These are phyloP conservation scores for Escovopsis sp. DNA, from an alignment of 2,329 filamentous ascomycete species.

Conservation along the genomic window DNA sequence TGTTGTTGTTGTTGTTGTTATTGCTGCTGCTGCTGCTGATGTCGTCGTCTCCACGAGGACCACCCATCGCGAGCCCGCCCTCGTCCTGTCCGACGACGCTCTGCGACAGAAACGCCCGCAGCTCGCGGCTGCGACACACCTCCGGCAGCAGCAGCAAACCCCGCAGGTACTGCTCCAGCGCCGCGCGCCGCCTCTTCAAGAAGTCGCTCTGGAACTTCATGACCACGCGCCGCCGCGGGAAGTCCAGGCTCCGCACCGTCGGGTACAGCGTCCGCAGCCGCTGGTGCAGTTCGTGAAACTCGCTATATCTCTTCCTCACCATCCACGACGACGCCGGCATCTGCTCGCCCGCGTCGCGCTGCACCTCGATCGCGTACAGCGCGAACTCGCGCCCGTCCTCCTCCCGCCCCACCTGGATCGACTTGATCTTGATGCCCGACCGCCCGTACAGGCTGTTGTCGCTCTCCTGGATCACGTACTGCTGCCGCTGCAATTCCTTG, in stretches of 20 bases:
- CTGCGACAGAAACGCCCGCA: constrained; percentile 84
- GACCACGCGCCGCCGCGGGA: constrained; percentile 79
- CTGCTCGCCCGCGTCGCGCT: constrained; percentile 77
- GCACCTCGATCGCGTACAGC: constrained; percentile 84
- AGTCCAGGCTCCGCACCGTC: constrained; percentile 78
- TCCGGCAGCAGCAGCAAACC: constrained; percentile 76
- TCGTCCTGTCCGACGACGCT: constrained; percentile 57
- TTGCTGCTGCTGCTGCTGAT: too few relatives aligned
- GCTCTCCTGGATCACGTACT: constrained; percentile 94
- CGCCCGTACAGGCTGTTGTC: constrained; percentile 94
- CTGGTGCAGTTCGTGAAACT: constrained; percentile 92
- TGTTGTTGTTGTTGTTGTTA: too few relatives aligned
- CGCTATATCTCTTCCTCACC: constrained; percentile 84
- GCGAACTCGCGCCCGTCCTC: constrained; percentile 89
- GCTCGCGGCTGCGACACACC: constrained; percentile 82
- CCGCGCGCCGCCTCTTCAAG: constrained; percentile 69
- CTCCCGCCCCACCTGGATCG: constrained; percentile 81
- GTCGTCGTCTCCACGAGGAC: too few relatives aligned
- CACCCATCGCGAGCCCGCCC: constrained; percentile 27
- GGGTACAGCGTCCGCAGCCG: constrained; percentile 71
- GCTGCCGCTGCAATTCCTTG: constrained; percentile 90
- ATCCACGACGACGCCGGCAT: constrained; percentile 95
- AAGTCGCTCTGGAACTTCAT: constrained; percentile 97
- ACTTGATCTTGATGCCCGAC: constrained; percentile 77
- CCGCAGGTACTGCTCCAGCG: constrained; percentile 71